Evolutionary conservation across 148 eudicot species (phyloP).

Genomic region (Diospyros lotus): DNA sequence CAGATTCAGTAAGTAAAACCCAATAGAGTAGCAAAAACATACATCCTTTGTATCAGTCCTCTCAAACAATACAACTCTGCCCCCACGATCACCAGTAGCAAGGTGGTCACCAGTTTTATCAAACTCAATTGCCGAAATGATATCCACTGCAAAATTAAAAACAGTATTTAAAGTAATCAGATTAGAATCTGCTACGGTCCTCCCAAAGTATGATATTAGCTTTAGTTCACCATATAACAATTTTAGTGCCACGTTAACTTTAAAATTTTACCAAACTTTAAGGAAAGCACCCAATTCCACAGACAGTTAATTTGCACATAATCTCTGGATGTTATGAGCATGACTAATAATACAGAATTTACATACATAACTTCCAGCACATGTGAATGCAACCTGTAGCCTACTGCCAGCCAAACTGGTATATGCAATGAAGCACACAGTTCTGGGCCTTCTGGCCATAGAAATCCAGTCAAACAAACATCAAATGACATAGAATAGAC

Average conservation of each 20-base stretch:
- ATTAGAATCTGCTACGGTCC: background rate
- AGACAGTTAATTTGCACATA: background rate
- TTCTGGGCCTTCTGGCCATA: too few species aligned
- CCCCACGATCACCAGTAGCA: conserved; percentile 83
- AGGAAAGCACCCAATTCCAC: background rate
- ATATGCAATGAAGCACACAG: too few species aligned
- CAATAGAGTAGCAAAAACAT: conserved; percentile 22
- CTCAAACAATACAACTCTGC: conserved; percentile 77
- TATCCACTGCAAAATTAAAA: conserved; percentile 52
- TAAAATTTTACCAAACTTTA: background rate
- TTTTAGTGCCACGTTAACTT: background rate
- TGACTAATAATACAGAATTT: background rate
- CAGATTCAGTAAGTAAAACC: conserved; percentile 7
- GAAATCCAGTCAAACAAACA: too few species aligned
- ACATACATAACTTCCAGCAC: background rate
- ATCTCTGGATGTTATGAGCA: background rate
- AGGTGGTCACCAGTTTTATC: conserved; percentile 76
- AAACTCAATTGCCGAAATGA: conserved; percentile 76
- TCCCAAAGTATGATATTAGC: too few species aligned
- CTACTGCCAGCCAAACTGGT: too few species aligned
- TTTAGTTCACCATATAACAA: background rate
- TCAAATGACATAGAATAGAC: too few species aligned
- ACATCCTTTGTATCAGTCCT: conserved; percentile 67
- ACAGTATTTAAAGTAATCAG: conserved; percentile 11
- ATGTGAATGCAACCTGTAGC: too few species aligned